phyloP scores from a whole-genome alignment of 2,329 filamentous ascomycete species.

The Metarhizium anisopliae region DNA sequence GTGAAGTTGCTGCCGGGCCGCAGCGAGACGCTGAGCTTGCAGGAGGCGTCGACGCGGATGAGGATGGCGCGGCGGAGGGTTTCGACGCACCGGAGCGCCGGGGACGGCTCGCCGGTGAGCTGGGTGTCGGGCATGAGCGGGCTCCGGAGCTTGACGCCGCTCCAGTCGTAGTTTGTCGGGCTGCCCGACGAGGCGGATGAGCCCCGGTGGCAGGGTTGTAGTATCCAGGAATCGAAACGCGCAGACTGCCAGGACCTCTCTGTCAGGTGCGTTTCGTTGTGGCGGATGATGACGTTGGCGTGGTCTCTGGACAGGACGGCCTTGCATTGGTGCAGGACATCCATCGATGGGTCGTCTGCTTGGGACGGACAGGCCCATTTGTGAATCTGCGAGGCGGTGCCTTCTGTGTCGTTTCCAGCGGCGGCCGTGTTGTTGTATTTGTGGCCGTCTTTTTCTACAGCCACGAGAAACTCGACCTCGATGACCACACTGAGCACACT shows the following conservation, averaged over 20 bases:
- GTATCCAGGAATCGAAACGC: background rate
- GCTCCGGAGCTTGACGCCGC: background rate
- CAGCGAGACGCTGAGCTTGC: background rate
- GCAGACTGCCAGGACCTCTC: constrained; percentile 1
- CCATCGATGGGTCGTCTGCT: background rate
- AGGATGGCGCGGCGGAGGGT: background rate
- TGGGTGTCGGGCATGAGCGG: background rate
- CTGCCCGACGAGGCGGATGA: background rate
- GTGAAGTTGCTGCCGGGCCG: background rate
- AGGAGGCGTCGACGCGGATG: background rate
- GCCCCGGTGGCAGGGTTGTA: background rate
- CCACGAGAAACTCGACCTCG: background rate
- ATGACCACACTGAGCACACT: background rate
- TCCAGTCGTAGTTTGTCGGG: background rate
- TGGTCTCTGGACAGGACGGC: background rate
- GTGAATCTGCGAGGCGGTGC: background rate
- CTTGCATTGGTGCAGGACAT: background rate
- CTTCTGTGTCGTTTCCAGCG: background rate
- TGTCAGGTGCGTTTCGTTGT: background rate
- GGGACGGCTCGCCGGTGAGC: background rate
- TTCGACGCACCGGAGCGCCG: background rate
- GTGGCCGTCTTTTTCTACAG: background rate
- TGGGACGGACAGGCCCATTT: background rate
- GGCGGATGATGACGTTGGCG: background rate
- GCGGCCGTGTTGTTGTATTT: background rate